Base-by-base conservation (phyloP, 805 yeast genomes). In the Cyberlindnera mycetangii region DNA sequence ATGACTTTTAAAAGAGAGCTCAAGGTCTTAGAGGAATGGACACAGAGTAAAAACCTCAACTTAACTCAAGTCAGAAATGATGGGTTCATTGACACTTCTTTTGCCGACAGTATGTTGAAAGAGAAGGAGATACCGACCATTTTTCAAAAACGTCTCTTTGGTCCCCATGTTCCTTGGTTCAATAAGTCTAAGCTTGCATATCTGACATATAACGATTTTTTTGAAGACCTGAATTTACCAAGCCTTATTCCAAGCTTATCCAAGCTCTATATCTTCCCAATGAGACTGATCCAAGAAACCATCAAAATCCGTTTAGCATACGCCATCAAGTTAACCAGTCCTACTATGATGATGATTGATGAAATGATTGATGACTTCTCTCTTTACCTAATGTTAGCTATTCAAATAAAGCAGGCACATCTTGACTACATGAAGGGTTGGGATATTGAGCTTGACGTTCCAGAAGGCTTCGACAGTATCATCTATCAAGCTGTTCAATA, bases 321-420 rank as follows among this genome's bases (percentile, higher is more conserved):
- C 60, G 96, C 97, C 2, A 73, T 77, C 61, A 85, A 84, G 57
- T 66, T 92, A 38, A 79, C 76, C 41, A 85, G 84, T 55, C 96
- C 97, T 2, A 89, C 97, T 0, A 79, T 90, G 81, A 85, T 89
- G 89, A 87, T 89, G 83, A 87, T 93, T 54, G 99, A 93, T 64
- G 97, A 92, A 65, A 84, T 89, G 76, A 77, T 92, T 49, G 89
- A 80, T 37, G 96, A 89, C 61, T 85, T 92, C 60, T 82, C 82
- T 53, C 75, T 82, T 2, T 89, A 88, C 60, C 77, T 92, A 45
- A 75, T 78, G 38, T 69, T 89, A 27, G 90, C 96, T 0, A 72
- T 88, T 15, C 85, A 80, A 51, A 78, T 89, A 40, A 83, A 89
- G 59, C 78, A 77, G 45, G 79, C 88, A 0, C 75, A 84, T 37